phyloP scores from a whole-genome alignment of 2,329 filamentous ascomycete genomes.

The Aspergillus floridensis region DNA sequence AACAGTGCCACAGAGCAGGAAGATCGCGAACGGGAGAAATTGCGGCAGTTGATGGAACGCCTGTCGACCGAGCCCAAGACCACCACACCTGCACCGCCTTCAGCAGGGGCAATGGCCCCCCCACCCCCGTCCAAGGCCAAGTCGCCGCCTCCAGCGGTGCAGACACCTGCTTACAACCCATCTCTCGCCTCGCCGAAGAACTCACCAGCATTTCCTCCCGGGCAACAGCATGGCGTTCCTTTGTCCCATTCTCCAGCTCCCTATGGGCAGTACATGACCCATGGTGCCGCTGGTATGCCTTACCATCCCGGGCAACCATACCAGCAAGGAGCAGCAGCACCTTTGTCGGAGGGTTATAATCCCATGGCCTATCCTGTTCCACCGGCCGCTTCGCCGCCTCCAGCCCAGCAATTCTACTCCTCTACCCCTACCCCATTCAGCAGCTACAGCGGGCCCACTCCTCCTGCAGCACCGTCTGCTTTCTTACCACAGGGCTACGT shows the following conservation, averaged over 20 bases:
- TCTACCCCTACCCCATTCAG: conserved; percentile 33
- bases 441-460: conserved; percentile 35
- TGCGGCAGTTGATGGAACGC: conserved; percentile 88
- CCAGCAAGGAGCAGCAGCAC: conserved; percentile 43
- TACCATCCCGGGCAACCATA: conserved; percentile 35
- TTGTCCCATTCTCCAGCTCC: conserved; percentile 38
- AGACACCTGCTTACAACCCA: conserved; percentile 30
- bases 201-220: conserved; percentile 37
- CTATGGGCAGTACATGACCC: conserved; percentile 35
- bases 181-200: conserved; percentile 42
- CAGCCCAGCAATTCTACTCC: conserved; percentile 41
- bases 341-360: conserved; percentile 47
- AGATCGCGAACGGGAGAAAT: conserved; percentile 79
- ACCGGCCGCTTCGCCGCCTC: conserved; percentile 43
- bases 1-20: conserved; percentile 60
- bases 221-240: conserved; percentile 26
- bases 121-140: conserved; percentile 46
- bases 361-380: conserved; percentile 51
- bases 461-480: conserved; percentile 39
- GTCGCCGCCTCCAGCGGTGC: conserved; percentile 35
- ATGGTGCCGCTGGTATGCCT: conserved; percentile 21
- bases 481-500: conserved; percentile 63
- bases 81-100: conserved; percentile 31
- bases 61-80: conserved; percentile 72
- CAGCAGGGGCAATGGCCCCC: conserved; percentile 34